These are phyloP conservation scores for Termitomyces sp. DNA, from an alignment of 768 basidiomycete species.

Conservation along the genomic window DNA sequence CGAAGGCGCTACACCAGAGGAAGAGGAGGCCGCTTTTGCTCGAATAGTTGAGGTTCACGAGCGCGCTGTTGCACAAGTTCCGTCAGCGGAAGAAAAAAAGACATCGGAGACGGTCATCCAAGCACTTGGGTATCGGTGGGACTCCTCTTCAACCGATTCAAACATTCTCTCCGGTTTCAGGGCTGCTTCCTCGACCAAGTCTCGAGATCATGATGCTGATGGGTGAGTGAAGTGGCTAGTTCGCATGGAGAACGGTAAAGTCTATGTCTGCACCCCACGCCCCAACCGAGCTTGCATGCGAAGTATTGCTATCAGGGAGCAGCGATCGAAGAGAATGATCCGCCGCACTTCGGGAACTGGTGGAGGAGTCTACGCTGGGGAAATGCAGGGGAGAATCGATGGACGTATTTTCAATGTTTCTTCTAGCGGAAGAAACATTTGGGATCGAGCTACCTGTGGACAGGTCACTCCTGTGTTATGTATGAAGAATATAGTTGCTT, in stretches of 20 bases:
- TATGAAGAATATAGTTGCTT: not conserved
- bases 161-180: slow-evolving; percentile 44
- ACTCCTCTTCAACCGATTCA: slow-evolving; percentile 17
- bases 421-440: not conserved
- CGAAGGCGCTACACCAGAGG: slow-evolving; percentile 69
- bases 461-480: not conserved
- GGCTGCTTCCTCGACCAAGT: slow-evolving; percentile 23
- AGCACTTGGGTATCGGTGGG: slow-evolving; percentile 24
- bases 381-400: no score
- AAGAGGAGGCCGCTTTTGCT: slow-evolving; percentile 53
- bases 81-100: slow-evolving; percentile 93
- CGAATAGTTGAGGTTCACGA: slow-evolving; percentile 94
- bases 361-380: no score
- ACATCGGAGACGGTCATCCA: slow-evolving; percentile 66
- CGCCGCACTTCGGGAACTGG: no score
- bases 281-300: not conserved
- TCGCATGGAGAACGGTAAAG: slow-evolving; percentile 6
- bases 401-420: not conserved
- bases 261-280: not conserved
- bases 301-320: not conserved
- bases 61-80: slow-evolving; percentile 93
- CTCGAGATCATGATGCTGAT: slow-evolving; percentile 5
- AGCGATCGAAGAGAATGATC: not conserved
- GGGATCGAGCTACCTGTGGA: not conserved
- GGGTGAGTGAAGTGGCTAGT: slow-evolving; percentile 12